Conservation (phyloP, 2,329 filamentous ascomycete genomes). For the Fusarium luffae region DNA sequence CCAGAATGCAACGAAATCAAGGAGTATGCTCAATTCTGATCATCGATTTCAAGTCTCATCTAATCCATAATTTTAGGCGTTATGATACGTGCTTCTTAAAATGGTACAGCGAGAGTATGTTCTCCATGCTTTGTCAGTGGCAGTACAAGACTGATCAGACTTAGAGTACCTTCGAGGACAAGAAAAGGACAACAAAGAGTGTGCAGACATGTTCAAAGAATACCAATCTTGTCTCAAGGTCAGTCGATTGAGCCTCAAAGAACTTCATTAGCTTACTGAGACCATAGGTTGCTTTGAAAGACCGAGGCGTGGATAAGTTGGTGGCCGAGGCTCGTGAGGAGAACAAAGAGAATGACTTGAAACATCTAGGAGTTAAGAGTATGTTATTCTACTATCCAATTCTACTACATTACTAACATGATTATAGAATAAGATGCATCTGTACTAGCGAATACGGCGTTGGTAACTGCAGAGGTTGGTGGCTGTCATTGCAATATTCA, state of each 20-base stretch:
- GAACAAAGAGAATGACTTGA: conserved; percentile 85
- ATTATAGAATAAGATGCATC: conserved; percentile 19
- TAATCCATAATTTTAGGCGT: conserved; percentile 64
- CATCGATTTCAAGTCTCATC: background rate
- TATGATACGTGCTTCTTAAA: conserved; percentile 98
- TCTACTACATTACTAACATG: conserved; percentile 4
- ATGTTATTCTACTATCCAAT: conserved; percentile 17
- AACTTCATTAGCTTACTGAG: background rate
- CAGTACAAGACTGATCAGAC: conserved; percentile 23
- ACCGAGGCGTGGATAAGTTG: conserved; percentile 91
- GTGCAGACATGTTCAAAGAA: conserved; percentile 83
- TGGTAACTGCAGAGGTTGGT: conserved; percentile 9
- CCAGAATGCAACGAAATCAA: conserved; percentile 96
- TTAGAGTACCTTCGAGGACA: conserved; percentile 90
- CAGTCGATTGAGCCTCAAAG: conserved; percentile 7
- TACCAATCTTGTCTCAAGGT: conserved; percentile 91
- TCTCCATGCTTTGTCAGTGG: conserved; percentile 6
- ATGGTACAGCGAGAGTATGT: conserved; percentile 98
- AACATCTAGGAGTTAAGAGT: conserved; percentile 58
- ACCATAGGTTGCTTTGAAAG: conserved; percentile 75
- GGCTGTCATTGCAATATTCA: background rate
- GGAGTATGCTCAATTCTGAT: conserved; percentile 71
- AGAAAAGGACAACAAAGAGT: conserved; percentile 84
- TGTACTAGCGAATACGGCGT: conserved; percentile 14
- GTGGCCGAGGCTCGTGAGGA: conserved; percentile 90